These are phyloP conservation scores for Elsinoe arachidis DNA, from an alignment of 2,329 filamentous ascomycete species.

Conservation along the genomic window DNA sequence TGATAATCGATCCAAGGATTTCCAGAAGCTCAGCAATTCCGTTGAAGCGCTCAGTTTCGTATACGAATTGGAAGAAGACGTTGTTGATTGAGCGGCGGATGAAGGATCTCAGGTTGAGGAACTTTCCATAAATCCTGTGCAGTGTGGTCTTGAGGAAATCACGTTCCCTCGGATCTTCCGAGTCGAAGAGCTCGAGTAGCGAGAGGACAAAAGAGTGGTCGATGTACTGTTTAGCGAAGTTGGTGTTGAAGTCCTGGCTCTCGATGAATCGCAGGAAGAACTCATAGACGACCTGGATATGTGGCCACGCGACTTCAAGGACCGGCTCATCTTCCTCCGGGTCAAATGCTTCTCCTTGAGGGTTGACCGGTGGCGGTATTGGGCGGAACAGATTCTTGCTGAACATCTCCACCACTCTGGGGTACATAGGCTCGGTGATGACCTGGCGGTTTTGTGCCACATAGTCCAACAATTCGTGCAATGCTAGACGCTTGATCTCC, in stretches of 20 bases:
- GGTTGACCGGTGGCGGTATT: constrained; percentile 93
- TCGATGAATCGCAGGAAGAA: constrained; percentile 99
- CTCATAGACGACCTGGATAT: constrained; percentile 98
- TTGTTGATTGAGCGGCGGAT: constrained; percentile 99
- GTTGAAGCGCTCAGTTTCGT: constrained; percentile 97
- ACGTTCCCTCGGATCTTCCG: constrained; percentile 89
- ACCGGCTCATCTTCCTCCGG: constrained; percentile 98
- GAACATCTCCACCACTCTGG: constrained; percentile 97
- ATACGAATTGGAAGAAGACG: constrained; percentile 99
- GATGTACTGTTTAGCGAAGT: constrained; percentile 97
- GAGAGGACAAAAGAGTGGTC: constrained; percentile 95
- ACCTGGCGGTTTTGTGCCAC: constrained; percentile 97
- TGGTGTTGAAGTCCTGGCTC: constrained; percentile 99
- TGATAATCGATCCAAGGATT: constrained; percentile 97
- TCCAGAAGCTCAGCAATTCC: constrained; percentile 94
- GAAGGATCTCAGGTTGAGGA: constrained; percentile 92
- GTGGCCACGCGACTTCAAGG: constrained; percentile 95
- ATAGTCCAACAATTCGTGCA: constrained; percentile 95
- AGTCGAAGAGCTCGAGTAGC: constrained; percentile 95
- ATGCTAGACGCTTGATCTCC: constrained; percentile 93
- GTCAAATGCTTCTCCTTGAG: constrained; percentile 95
- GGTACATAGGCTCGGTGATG: constrained; percentile 98
- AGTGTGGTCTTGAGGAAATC: constrained; percentile 98
- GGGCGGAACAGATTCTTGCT: constrained; percentile 96
- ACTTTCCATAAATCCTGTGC: constrained; percentile 97